Evolutionary conservation across 257 asterid genomes (phyloP), one percentile per base, ranked within the genome.

Genomic region (Handroanthus guayacan): DNA sequence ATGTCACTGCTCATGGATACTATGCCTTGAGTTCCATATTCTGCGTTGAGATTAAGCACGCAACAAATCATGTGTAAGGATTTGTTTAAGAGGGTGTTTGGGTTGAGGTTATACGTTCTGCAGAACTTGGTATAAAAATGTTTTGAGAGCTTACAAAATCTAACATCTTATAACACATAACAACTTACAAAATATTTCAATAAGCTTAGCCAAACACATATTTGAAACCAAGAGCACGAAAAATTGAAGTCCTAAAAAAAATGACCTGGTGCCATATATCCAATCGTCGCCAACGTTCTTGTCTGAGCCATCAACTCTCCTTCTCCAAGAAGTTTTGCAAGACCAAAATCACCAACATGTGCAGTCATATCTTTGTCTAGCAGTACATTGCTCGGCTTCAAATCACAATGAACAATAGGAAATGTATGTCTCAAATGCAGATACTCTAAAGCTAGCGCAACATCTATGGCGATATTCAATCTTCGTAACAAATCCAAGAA

Each of bases 1-100:
- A 82, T 69, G 62, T 85, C 86, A 0, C 82, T 72, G 3, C 79
- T 78, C 0, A 82, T 77, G 0, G 89, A 82, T n/a, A 85, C 85
- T 3, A 74, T 64, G 20, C 88, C 86, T 52, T 79, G 47, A 69
- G 6, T 57, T 31, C 86, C 88, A 69, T 79, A 84, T 63, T 84
- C 88, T 79, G 62, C 74, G 45, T 5, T n/a, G 1, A 38, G 10
- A 44, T 44, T 10, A 4, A 60, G 20, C 10, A 55, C 14, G 7
- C 1, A 51, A 3, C 11, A 3, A 52, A 61, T 41, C 17, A n/a
- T 5, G 13, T 20, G 5, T 56, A 43, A 45, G 41, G 9, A 31
- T 48, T 34, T n/a, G 25, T 9, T 7, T 2, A 55, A 36, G 31
- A 25, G 1, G 1, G 31, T 25, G 31, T 25, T 25, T 25, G 31